A percentile compares a stretch with the other conserved stretches of the same genome.
These are phyloP conservation scores for Wickerhamiella musiphila DNA, from an alignment of 805 yeast species.

Conservation along the genomic window DNA sequence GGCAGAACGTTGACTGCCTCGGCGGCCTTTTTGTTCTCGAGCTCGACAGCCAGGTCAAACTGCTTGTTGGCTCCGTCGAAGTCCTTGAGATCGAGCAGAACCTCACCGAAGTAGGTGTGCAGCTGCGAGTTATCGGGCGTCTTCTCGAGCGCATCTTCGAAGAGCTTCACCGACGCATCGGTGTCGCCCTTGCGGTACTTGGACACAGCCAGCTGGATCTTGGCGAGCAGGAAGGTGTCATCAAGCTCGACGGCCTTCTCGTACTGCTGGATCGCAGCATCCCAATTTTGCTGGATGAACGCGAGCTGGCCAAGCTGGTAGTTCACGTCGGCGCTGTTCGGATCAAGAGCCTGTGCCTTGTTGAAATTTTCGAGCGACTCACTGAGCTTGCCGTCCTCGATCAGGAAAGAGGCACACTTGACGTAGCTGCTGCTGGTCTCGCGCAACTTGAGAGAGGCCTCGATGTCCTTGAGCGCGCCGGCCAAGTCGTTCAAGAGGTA, in stretches of 20 bases:
- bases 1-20: conserved; percentile 80
- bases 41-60: conserved; percentile 69
- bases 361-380: conserved; percentile 53
- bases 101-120: conserved; percentile 91
- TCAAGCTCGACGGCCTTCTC: conserved; percentile 58
- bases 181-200: conserved; percentile 58
- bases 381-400: conserved; percentile 52
- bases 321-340: conserved; percentile 62
- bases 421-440: conserved; percentile 69
- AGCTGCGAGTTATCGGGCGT: conserved; percentile 83
- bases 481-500: conserved; percentile 63
- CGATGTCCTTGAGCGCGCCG: conserved; percentile 45
- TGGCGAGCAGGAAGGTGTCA: conserved; percentile 62
- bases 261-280: conserved; percentile 57
- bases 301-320: conserved; percentile 90
- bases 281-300: conserved; percentile 62
- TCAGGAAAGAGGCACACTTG: conserved; percentile 62
- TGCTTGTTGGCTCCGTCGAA: conserved; percentile 56
- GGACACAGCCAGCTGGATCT: conserved; percentile 85
- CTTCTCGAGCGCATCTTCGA: conserved; percentile 33
- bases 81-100: conserved; percentile 67
- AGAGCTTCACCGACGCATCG: conserved; percentile 43
- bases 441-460: conserved; percentile 42
- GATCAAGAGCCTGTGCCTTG: conserved; percentile 49
- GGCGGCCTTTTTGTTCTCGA: conserved; percentile 40